Evolutionary conservation across 2,329 filamentous ascomycete species (phyloP).

Genomic region (Apiospora saccharicola): DNA sequence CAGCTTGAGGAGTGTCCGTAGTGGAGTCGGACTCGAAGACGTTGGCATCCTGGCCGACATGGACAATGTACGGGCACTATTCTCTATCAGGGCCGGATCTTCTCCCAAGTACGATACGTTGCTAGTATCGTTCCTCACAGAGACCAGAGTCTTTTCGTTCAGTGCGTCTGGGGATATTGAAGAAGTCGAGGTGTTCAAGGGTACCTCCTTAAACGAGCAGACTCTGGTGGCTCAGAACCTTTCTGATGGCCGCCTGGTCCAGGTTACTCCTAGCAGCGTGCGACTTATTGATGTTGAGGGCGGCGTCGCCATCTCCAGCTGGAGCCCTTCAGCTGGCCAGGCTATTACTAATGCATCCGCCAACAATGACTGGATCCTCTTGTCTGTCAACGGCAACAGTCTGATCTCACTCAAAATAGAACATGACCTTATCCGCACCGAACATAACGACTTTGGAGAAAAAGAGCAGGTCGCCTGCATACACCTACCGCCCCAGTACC

Average conservation of each 20-base stretch:
- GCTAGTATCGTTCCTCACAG: conserved; percentile 80
- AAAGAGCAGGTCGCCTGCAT: conserved; percentile 87
- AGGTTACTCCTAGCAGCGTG: conserved; percentile 74
- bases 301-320: conserved; percentile 63
- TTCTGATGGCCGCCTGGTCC: conserved; percentile 69
- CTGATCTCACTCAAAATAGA: conserved; percentile 73
- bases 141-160: conserved; percentile 86
- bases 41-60: conserved; percentile 84
- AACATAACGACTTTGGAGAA: conserved; percentile 66
- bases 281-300: conserved; percentile 68
- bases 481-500: conserved; percentile 71
- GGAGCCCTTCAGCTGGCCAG: conserved; percentile 58
- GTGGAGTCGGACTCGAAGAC: conserved; percentile 91
- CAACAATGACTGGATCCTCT: conserved; percentile 72
- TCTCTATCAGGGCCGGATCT: conserved; percentile 65
- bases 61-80: conserved; percentile 75
- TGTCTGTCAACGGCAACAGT: conserved; percentile 79
- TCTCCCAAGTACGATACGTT: conserved; percentile 70
- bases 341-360: conserved; percentile 81
- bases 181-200: conserved; percentile 79
- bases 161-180: conserved; percentile 79
- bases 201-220: conserved; percentile 71
- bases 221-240: conserved; percentile 78
- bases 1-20: conserved; percentile 86
- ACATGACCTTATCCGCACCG: conserved; percentile 63